phyloP scores from a whole-genome alignment of 805 yeast species.

The Scheffersomyces amazonensis region DNA sequence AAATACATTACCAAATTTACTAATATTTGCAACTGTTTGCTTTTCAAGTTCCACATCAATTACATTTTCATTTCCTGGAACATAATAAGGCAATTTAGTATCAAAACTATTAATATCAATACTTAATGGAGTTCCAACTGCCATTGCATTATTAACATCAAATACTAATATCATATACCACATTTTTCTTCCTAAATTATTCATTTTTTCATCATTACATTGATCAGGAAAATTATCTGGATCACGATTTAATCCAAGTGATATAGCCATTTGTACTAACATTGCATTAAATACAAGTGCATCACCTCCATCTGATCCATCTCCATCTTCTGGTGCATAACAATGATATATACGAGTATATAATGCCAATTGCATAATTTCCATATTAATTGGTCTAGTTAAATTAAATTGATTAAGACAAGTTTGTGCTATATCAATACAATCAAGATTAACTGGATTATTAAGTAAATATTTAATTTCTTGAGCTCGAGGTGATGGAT shows the following conservation, averaged over 20 bases:
- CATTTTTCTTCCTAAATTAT: conserved; percentile 54
- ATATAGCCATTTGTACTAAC: conserved; percentile 63
- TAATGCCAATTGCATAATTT: conserved; percentile 53
- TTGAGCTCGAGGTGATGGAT: conserved; percentile 21
- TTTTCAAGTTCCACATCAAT: conserved; percentile 36
- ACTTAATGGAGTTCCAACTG: conserved; percentile 28
- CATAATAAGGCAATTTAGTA: conserved; percentile 23
- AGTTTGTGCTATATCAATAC: conserved; percentile 25
- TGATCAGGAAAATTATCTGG: conserved; percentile 40
- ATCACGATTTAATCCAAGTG: conserved; percentile 68
- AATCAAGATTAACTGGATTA: conserved; percentile 30
- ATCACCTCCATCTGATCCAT: conserved; percentile 56
- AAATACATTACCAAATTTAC: conserved; percentile 24
- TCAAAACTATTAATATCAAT: conserved; percentile 29
- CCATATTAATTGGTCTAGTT: conserved; percentile 40
- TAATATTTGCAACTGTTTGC: conserved; percentile 24
- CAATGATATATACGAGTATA: conserved; percentile 49
- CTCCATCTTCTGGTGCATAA: conserved; percentile 54
- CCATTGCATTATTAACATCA: conserved; percentile 32
- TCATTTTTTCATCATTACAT: conserved; percentile 21
- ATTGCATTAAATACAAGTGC: conserved; percentile 54
- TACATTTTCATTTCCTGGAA: conserved; percentile 36
- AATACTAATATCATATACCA: conserved; percentile 44
- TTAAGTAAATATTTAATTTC: conserved; percentile 23
- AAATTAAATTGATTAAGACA: conserved; percentile 36